Evolutionary conservation across 345 rosid genomes (phyloP), one percentile per base, ranked within the genome.

Genomic region (Murraya koenigii): DNA sequence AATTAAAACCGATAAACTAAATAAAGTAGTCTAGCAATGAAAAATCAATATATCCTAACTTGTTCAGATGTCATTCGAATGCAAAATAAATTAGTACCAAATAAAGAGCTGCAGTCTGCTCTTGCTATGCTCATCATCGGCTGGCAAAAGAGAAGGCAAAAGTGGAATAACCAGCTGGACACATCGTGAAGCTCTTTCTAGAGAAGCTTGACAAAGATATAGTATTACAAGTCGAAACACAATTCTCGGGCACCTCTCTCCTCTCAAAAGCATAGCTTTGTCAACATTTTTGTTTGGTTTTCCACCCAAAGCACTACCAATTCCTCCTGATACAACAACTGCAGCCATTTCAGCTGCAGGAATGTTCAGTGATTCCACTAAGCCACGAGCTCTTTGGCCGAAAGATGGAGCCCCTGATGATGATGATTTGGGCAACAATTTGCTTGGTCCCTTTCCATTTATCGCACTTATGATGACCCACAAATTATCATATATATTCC

Each of bases 281-380:
- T 95, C 99, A 74, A 86, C 88, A 64, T 64, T 89, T 90, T 89
- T 93, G 84, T 82, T 89, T 69, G 90, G 84, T 81, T 89, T 95
- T 82, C 94, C 94, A 85, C 91, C 89, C 84, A 90, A 84, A 44
- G 97, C 98, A 92, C 87, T 91, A 75, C 97, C 87, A 79, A 95
- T 90, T 71, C 98, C 98, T 80, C 98, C 98, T 19, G 99, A 90
- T 22, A 92, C 97, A 86, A 95, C 99, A 77, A 89, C 98, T 30
- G 98, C 98, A 69, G 99, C 99, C 99, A 95, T 95, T 83, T 95
- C 99, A 63, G 98, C 97, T 63, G 99, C 98, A 38, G 99, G 99
- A 86, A 92, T 92, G 80, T 95, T 95, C 72, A 95, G 81, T 19
- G 99, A 95, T 82, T 95, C 99, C 41, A 95, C 99, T 61, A 95